phyloP scores from a whole-genome alignment of 495 filamentous ascomycete species.

The Rostrohypoxylon terebratum region DNA sequence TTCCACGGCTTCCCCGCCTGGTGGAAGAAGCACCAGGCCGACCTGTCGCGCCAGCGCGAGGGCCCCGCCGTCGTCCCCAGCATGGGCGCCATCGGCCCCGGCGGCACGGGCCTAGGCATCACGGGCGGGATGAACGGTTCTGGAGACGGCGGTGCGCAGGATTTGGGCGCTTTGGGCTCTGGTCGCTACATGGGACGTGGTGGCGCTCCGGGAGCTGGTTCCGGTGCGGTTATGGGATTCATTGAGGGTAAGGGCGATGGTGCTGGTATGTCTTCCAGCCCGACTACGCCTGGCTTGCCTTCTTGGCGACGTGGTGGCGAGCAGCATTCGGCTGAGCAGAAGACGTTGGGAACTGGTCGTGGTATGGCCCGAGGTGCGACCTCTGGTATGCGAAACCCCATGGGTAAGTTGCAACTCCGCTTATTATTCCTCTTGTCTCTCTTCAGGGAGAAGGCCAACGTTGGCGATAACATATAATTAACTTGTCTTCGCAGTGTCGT shows the following conservation, averaged over 20 bases:
- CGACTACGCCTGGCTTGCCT: conserved; percentile 7
- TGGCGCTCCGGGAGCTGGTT: background rate
- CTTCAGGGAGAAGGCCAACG: background rate
- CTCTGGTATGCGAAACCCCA: conserved; percentile 6
- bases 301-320: conserved; percentile 33
- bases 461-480: background rate
- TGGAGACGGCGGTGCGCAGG: background rate
- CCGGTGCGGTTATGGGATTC: background rate
- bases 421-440: background rate
- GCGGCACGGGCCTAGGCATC: background rate
- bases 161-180: background rate
- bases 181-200: conserved; percentile 15
- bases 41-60: conserved; percentile 50
- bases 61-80: background rate
- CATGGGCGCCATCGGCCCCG: background rate
- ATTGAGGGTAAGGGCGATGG: background rate
- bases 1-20: conserved; percentile 64
- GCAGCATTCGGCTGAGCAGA: conserved; percentile 16
- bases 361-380: conserved; percentile 7
- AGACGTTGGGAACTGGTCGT: conserved; percentile 14
- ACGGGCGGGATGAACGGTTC: background rate
- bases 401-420: conserved; percentile 5
- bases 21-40: conserved; percentile 64
- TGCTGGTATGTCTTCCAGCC: background rate
- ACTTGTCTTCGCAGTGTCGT: conserved; percentile 19